Percentiles rank a stretch among this genome's conserved stretches.
phyloP scores from a whole-genome alignment of 179 eudicot species.

The Beta lomatogona region DNA sequence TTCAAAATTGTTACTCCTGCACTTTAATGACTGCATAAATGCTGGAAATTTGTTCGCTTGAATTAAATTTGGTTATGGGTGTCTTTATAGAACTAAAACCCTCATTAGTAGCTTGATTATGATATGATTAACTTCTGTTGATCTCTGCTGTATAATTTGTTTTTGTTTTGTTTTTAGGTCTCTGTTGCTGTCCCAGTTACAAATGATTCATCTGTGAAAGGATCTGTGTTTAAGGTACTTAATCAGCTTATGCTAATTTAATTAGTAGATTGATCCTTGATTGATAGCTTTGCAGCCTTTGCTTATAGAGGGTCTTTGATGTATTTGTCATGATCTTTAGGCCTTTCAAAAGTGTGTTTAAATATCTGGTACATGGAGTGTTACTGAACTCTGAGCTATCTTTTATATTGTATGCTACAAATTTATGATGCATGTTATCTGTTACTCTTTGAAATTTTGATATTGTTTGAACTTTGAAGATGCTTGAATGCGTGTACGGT shows the following conservation, averaged over 20 bases:
- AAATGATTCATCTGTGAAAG: slow-evolving; percentile 44
- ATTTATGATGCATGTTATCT: not conserved
- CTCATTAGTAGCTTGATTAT: not conserved
- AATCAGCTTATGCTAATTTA: slow-evolving; percentile 7
- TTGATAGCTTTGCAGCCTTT: not conserved
- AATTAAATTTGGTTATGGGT: not conserved
- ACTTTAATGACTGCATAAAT: not conserved
- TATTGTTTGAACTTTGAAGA: not conserved
- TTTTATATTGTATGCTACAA: not conserved
- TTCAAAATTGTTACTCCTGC: not conserved
- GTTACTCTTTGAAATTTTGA: not conserved
- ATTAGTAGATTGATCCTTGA: not conserved
- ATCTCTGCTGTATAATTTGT: slow-evolving; percentile 13
- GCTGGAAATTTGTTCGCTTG: not conserved
- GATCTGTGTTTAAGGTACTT: slow-evolving; percentile 57
- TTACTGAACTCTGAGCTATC: not conserved
- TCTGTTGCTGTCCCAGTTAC: slow-evolving; percentile 43
- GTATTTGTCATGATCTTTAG: too few relatives aligned
- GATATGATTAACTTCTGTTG: not conserved
- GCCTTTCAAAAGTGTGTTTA: too few relatives aligned
- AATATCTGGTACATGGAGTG: not conserved
- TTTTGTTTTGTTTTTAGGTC: slow-evolving; percentile 41
- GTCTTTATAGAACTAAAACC: not conserved
- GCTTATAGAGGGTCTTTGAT: slow-evolving; percentile 5
- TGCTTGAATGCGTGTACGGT: not conserved